Evolutionary conservation across 2,329 filamentous ascomycete genomes (phyloP).

Genomic region (Trichoderma sp.): DNA sequence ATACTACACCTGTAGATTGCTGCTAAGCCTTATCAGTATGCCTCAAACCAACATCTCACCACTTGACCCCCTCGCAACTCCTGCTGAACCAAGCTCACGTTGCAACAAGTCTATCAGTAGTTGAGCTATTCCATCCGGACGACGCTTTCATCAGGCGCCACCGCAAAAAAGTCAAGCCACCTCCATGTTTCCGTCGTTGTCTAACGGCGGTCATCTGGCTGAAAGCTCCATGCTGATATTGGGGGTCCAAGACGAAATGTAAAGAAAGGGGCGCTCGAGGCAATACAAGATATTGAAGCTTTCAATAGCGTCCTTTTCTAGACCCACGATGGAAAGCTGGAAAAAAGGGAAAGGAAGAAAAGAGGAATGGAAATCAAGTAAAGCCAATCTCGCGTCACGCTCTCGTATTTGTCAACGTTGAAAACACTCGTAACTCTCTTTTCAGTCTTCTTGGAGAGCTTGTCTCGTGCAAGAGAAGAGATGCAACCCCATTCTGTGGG

Average conservation of each 20-base stretch:
- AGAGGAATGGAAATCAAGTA: neutral
- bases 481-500: conserved; percentile 3
- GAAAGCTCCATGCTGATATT: neutral
- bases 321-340: neutral
- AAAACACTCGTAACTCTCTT: neutral
- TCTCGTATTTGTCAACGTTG: neutral
- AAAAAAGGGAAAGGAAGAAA: neutral
- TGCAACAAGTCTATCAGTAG: neutral
- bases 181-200: neutral
- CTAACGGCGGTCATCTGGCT: neutral
- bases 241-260: neutral
- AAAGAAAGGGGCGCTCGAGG: neutral
- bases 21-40: neutral
- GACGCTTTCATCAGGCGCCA: neutral
- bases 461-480: neutral
- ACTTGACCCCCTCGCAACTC: neutral
- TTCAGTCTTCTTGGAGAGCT: neutral
- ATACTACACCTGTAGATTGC: neutral
- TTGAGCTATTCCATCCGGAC: neutral
- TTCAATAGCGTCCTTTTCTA: neutral
- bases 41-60: neutral
- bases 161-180: neutral
- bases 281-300: neutral
- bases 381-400: neutral
- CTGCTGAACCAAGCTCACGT: neutral